Conservation (phyloP, 139 green algal species). For the Penium margaritaceum region DNA sequence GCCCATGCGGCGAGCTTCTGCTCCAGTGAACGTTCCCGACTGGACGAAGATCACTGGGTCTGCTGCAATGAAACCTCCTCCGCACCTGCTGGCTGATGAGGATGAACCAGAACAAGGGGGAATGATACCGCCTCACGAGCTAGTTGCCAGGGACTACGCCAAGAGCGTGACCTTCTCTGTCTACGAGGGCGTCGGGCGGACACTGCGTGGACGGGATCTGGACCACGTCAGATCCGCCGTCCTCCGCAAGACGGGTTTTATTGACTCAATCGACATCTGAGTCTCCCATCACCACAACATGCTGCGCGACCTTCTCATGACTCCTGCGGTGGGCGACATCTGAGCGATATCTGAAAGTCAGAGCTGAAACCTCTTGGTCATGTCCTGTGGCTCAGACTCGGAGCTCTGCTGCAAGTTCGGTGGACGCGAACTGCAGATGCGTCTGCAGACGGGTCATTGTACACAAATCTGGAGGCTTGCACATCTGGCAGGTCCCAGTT, state of each 20-base stretch:
- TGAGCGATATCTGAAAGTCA: too few species aligned
- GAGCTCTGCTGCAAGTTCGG: too few species aligned
- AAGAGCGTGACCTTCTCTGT: slow-evolving; percentile 26
- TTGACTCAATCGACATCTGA: too few species aligned
- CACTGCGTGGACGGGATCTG: slow-evolving; percentile 24
- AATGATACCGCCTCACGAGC: slow-evolving; percentile 30
- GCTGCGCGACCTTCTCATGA: too few species aligned
- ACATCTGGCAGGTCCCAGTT: too few species aligned
- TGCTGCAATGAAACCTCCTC: neutral
- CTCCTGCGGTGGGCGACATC: too few species aligned
- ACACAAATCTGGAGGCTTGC: too few species aligned
- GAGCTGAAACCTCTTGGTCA: too few species aligned
- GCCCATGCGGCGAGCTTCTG: slow-evolving; percentile 2
- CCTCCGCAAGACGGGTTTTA: slow-evolving; percentile 20
- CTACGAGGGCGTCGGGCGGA: slow-evolving; percentile 22
- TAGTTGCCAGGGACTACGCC: slow-evolving; percentile 21
- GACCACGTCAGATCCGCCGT: slow-evolving; percentile 10
- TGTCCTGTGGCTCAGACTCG: too few species aligned
- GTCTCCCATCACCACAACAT: too few species aligned
- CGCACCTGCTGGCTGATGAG: neutral
- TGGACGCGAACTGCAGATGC: too few species aligned
- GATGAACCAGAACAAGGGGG: neutral
- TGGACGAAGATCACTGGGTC: slow-evolving; percentile 3
- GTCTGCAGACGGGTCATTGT: too few species aligned
- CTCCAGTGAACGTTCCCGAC: slow-evolving; percentile 24